Evolutionary conservation across 2,329 filamentous ascomycete species (phyloP).

Genomic region (Raffaelea ambrosiae): DNA sequence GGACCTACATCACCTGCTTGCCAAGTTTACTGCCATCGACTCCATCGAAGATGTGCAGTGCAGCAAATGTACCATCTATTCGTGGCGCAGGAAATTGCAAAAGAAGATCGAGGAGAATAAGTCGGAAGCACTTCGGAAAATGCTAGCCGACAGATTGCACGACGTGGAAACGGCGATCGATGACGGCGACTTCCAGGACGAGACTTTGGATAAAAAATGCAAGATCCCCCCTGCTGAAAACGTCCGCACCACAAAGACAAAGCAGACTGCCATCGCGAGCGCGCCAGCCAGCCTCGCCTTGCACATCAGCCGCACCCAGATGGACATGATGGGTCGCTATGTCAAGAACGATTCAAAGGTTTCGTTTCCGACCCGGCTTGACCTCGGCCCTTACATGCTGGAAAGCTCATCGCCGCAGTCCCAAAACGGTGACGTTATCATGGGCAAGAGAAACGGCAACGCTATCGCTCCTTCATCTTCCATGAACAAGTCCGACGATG

Average conservation of each 20-base stretch:
- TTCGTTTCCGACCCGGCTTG: conserved; percentile 63
- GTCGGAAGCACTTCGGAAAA: too few relatives aligned
- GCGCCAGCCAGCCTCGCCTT: conserved; percentile 73
- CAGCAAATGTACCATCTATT: conserved; percentile 80
- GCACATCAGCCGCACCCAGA: conserved; percentile 87
- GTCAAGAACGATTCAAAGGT: conserved; percentile 79
- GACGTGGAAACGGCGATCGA: conserved; percentile 64
- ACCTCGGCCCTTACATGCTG: conserved; percentile 79
- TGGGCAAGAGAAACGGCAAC: too few relatives aligned
- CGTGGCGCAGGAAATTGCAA: too few relatives aligned
- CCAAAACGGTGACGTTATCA: too few relatives aligned
- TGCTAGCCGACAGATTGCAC: conserved; percentile 46
- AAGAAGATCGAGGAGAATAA: too few relatives aligned
- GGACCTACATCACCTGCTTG: conserved; percentile 68
- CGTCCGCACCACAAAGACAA: conserved; percentile 74
- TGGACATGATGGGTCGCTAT: conserved; percentile 71
- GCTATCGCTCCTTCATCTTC: too few relatives aligned
- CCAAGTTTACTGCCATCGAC: conserved; percentile 79
- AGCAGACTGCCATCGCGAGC: conserved; percentile 78
- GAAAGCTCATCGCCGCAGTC: too few relatives aligned
- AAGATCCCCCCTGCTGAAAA: conserved; percentile 59
- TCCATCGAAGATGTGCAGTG: conserved; percentile 86
- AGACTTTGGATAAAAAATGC: conserved; percentile 53
- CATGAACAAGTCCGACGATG: too few relatives aligned
- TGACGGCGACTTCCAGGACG: conserved; percentile 70